These are phyloP conservation scores for Saitoella complicata DNA, from an alignment of 805 yeast species.

Conservation along the genomic window DNA sequence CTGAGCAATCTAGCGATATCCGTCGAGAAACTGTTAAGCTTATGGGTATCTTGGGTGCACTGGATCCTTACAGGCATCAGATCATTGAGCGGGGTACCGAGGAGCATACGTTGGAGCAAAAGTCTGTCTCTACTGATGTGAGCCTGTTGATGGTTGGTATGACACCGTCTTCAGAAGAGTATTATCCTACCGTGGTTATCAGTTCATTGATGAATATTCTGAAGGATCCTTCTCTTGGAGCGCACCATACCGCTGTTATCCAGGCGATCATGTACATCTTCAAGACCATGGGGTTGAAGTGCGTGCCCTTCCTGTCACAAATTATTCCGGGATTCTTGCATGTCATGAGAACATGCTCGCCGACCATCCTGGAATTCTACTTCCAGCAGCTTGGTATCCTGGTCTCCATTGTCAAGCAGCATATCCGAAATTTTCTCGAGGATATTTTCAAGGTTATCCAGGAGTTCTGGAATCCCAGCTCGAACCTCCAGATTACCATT, in stretches of 20 bases:
- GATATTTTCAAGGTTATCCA: constrained; percentile 60
- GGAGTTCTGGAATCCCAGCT: constrained; percentile 44
- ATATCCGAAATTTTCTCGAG: constrained; percentile 65
- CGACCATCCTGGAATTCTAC: constrained; percentile 66
- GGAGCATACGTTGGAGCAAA: constrained; percentile 40
- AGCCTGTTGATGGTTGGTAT: constrained; percentile 83
- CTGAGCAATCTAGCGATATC: constrained; percentile 57
- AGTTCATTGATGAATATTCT: constrained; percentile 67
- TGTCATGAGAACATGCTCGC: constrained; percentile 64
- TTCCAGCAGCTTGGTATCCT: constrained; percentile 76
- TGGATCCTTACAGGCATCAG: constrained; percentile 90
- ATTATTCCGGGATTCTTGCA: constrained; percentile 74
- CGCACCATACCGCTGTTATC: constrained; percentile 83
- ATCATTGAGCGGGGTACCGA: constrained; percentile 64
- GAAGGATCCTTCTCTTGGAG: constrained; percentile 66
- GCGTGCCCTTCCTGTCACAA: constrained; percentile 76
- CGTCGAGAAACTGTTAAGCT: constrained; percentile 79
- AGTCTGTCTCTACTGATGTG: constrained; percentile 80
- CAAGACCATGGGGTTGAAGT: constrained; percentile 72
- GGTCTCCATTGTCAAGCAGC: constrained; percentile 71
- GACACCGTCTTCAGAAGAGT: constrained; percentile 80
- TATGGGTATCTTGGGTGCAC: constrained; percentile 86
- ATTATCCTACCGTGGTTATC: constrained; percentile 89
- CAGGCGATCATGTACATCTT: constrained; percentile 87
- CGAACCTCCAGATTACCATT: constrained; percentile 59